Evolutionary conservation across 768 basidiomycete species (phyloP).

Genomic region (Dendrothele bispora): DNA sequence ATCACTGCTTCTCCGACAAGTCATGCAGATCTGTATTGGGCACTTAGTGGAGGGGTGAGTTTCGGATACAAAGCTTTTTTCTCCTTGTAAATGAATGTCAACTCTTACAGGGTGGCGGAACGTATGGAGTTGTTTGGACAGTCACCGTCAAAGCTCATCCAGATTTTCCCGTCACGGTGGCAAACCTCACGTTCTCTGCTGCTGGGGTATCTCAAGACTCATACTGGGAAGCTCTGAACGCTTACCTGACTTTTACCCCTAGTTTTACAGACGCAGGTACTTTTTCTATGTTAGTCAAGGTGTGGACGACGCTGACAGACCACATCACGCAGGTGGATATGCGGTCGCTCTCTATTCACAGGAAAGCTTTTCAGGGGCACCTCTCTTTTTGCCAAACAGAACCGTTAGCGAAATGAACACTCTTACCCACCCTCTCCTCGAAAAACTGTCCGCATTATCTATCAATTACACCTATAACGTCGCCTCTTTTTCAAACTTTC

Average conservation of each 20-base stretch:
- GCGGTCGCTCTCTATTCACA: neutral
- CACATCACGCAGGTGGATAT: too few relatives aligned
- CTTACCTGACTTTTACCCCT: conserved; percentile 3
- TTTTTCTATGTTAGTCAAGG: too few relatives aligned
- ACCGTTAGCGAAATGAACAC: too few relatives aligned
- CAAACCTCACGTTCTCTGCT: conserved; percentile 3
- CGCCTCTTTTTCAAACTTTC: too few relatives aligned
- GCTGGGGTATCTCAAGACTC: conserved; percentile 1
- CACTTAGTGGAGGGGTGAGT: neutral
- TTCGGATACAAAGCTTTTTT: conserved; percentile 6
- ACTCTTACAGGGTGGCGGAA: too few relatives aligned
- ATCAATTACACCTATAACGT: too few relatives aligned
- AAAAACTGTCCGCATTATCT: too few relatives aligned
- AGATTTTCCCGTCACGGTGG: conserved; percentile 2
- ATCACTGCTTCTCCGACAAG: conserved; percentile 1
- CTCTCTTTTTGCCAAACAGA: conserved; percentile 5
- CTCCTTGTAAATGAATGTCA: conserved; percentile 21
- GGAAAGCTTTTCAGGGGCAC: conserved; percentile 1
- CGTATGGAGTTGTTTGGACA: conserved; percentile 7
- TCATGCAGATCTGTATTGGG: conserved; percentile 26
- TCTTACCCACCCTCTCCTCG: too few relatives aligned
- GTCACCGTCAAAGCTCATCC: conserved; percentile 9
- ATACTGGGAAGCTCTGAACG: too few relatives aligned
- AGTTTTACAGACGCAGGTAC: conserved; percentile 1
- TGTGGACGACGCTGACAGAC: too few relatives aligned